A percentile compares a stretch with the other conserved stretches of the same genome.
phyloP scores from a whole-genome alignment of 2,329 filamentous ascomycete species.

The Aspergillus sp. region DNA sequence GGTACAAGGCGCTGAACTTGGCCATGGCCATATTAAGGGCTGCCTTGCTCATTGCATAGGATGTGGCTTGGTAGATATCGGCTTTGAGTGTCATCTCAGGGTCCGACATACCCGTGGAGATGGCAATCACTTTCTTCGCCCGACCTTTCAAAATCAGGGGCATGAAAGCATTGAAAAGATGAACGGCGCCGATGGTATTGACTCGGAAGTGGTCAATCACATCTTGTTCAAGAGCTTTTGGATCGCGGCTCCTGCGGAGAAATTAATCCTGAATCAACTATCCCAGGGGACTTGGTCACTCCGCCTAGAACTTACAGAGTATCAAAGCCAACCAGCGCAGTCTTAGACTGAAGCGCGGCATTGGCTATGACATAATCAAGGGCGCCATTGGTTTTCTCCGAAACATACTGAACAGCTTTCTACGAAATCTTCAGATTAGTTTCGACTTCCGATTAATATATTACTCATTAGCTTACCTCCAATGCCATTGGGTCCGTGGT shows the following conservation, averaged over 20 bases:
- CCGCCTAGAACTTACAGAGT: slow-evolving; percentile 33
- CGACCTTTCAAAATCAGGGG: slow-evolving; percentile 49
- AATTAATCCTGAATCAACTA: too few relatives aligned
- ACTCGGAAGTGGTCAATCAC: slow-evolving; percentile 33
- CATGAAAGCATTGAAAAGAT: slow-evolving; percentile 50
- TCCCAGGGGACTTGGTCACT: too few relatives aligned
- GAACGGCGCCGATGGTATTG: slow-evolving; percentile 51
- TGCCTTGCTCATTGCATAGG: slow-evolving; percentile 50
- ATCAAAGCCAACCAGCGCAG: too few relatives aligned
- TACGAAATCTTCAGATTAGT: too few relatives aligned
- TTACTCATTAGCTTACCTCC: too few relatives aligned
- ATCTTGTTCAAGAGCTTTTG: slow-evolving; percentile 31
- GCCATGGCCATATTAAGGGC: slow-evolving; percentile 50
- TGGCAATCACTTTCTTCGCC: slow-evolving; percentile 51
- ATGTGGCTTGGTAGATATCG: slow-evolving; percentile 27
- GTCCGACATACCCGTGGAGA: slow-evolving; percentile 49
- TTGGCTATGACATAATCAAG: slow-evolving; percentile 54
- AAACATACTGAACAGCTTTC: slow-evolving; percentile 16
- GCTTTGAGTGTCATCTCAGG: slow-evolving; percentile 36
- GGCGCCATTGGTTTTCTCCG: slow-evolving; percentile 16
- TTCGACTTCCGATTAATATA: too few relatives aligned
- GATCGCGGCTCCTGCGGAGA: slow-evolving; percentile 22
- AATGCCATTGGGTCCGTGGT: too few relatives aligned
- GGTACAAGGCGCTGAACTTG: slow-evolving; percentile 51
- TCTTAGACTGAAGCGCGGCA: slow-evolving; percentile 34